These are phyloP conservation scores for Coniochaeta hoffmannii DNA, from an alignment of 2,329 filamentous ascomycete genomes.

Conservation along the genomic window DNA sequence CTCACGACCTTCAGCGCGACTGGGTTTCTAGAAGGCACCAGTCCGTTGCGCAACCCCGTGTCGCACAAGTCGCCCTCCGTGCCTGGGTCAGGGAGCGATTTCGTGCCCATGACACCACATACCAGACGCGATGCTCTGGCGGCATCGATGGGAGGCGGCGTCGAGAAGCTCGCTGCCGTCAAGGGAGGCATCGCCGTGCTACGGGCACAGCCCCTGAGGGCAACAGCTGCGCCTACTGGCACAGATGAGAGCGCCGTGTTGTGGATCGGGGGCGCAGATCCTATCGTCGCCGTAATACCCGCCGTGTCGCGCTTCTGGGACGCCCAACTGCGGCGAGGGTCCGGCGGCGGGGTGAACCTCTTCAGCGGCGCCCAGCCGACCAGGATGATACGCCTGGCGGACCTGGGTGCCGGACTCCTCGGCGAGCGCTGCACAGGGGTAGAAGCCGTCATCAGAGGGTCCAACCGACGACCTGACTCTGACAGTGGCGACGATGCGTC, in stretches of 20 bases:
- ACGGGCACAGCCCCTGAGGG: constrained; percentile 30
- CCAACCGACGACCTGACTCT: constrained; percentile 10
- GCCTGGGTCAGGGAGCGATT: constrained; percentile 34
- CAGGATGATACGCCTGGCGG: constrained; percentile 47
- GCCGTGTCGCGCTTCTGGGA: constrained; percentile 52
- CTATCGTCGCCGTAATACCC: constrained; percentile 47
- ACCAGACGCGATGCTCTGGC: constrained; percentile 46
- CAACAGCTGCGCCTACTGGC: constrained; percentile 24
- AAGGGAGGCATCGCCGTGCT: constrained; percentile 45
- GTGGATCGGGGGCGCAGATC: constrained; percentile 49
- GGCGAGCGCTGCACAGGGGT: constrained; percentile 51
- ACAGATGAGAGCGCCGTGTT: constrained; percentile 48
- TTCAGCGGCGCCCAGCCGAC: constrained; percentile 48
- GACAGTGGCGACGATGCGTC: constrained; percentile 5
- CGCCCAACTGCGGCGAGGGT: constrained; percentile 44
- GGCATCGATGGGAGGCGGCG: constrained; percentile 32
- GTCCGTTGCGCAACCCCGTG: constrained; percentile 39
- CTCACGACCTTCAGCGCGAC: constrained; percentile 50
- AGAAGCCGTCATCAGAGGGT: constrained; percentile 31
- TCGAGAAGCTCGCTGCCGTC: constrained; percentile 44
- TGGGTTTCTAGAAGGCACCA: constrained; percentile 54
- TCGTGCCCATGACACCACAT: constrained; percentile 58
- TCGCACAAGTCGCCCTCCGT: constrained; percentile 27
- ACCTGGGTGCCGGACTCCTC: constrained; percentile 44
- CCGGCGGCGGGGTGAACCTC: constrained; percentile 43